Percentiles rank a stretch among this genome's conserved stretches.
Evolutionary conservation across 345 rosid species (phyloP).

Genomic region (Eucalyptus melliodora): DNA sequence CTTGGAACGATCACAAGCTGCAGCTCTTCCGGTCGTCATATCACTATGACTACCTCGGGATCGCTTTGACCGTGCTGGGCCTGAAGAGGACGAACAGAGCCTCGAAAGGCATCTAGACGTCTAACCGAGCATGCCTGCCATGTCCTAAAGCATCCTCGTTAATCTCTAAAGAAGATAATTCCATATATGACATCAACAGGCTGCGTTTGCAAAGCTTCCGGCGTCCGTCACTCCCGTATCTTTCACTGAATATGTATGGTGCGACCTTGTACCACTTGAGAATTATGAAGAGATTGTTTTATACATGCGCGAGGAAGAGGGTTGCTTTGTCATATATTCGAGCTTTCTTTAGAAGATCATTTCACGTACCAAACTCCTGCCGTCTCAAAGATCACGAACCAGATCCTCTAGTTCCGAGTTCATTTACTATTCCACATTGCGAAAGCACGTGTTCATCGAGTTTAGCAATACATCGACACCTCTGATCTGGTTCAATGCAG

Average conservation of each 20-base stretch:
- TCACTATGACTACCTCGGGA: conserved; percentile 25
- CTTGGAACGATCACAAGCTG: conserved; percentile 50
- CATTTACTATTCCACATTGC: background rate
- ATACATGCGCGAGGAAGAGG: background rate
- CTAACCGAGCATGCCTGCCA: background rate
- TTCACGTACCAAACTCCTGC: background rate
- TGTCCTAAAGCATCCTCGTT: background rate
- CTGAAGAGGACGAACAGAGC: conserved; percentile 19
- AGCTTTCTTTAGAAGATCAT: background rate
- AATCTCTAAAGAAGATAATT: background rate
- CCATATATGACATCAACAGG: background rate
- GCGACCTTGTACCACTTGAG: background rate
- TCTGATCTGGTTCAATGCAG: background rate
- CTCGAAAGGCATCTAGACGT: background rate
- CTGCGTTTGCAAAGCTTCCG: background rate
- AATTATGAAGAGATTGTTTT: background rate
- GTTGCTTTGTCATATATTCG: background rate
- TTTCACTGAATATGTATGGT: background rate
- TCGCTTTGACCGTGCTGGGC: conserved; percentile 37
- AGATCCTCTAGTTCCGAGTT: background rate
- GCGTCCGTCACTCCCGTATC: background rate
- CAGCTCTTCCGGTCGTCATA: conserved; percentile 21
- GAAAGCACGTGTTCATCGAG: background rate
- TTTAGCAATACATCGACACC: background rate
- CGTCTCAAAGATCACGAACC: background rate